Evolutionary conservation across 2,329 filamentous ascomycete genomes (phyloP), one percentile per base, ranked within the genome.

Genomic region (Thelonectria olida): DNA sequence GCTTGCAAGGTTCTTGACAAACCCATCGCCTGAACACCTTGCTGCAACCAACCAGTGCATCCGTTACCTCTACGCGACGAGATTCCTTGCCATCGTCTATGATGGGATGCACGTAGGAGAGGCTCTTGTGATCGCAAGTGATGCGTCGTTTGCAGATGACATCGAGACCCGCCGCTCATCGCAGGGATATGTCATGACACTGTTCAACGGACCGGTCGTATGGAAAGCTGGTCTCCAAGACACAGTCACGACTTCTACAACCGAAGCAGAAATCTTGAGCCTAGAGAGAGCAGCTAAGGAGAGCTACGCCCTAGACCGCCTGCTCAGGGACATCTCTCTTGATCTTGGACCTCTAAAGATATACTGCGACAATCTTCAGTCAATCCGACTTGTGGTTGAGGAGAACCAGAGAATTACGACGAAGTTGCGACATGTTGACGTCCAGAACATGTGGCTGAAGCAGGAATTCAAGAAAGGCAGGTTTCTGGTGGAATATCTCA

Each of bases 371-470:
- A 51, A 51, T 51, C 48, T 38, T 22, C 48, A 51, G 31, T 38
- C 48, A 17, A 51, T 51, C 28, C 28, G 48, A 36, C 48, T 51
- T 51, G 48, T 51, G 20, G 48, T 39, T 38, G 31, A 39, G 48
- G 48, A 51, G 31, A 39, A 39, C 31, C 28, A 36, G 31, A 36
- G 48, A 51, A 39, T 51, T 38, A 39, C 48, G 28, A 51, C 48
- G 20, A 51, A 51, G 48, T 39, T 51, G 48, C 48, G 48, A 36
- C 48, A 51, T 51, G 31, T 39, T 51, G 48, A 51, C 48, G 31
- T 36, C 17, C 31, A 51, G 31, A 51, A 51, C 48, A 51, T 51
- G 48, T 51, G 48, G 48, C 17, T 51, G 31, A 38, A 39, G 28
- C 48, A 49, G n/a, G 47, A 49, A 36, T 36, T 34, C 47, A 36